Evolutionary conservation across 2,329 filamentous ascomycete species (phyloP).

Genomic region (Lachnellula arida): DNA sequence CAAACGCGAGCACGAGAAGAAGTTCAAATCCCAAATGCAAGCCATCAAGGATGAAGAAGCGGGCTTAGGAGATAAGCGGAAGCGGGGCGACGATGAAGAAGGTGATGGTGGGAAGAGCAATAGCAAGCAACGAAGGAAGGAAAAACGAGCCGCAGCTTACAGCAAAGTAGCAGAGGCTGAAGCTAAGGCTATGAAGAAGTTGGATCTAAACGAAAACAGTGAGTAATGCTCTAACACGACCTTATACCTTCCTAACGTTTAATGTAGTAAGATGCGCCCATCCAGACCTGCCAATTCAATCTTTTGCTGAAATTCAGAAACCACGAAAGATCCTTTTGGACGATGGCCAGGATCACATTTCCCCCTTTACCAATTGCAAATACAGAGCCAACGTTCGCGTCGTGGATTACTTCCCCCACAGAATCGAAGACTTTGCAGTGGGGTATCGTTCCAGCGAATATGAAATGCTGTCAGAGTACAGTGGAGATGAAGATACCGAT

Average conservation of each 20-base stretch:
- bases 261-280: constrained; percentile 42
- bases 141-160: constrained; percentile 29
- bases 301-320: constrained; percentile 32
- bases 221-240: constrained; percentile 4
- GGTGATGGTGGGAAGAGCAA: constrained; percentile 12
- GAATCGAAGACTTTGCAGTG: constrained; percentile 65
- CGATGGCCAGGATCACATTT: constrained; percentile 31
- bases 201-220: constrained; percentile 35
- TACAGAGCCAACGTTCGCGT: constrained; percentile 70
- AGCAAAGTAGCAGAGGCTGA: constrained; percentile 27
- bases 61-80: constrained; percentile 29
- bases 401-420: constrained; percentile 71
- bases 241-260: constrained; percentile 5
- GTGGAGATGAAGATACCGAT: constrained; percentile 28
- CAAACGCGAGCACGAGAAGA: constrained; percentile 55
- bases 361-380: constrained; percentile 72
- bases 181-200: constrained; percentile 27
- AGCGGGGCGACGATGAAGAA: constrained; percentile 11
- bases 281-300: constrained; percentile 33
- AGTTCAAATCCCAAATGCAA: constrained; percentile 38
- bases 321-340: constrained; percentile 39
- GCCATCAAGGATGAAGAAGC: constrained; percentile 35
- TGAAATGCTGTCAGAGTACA: constrained; percentile 45
- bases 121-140: constrained; percentile 25
- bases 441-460: constrained; percentile 43